These are phyloP conservation scores for Ustilago sp. DNA, from an alignment of 1,284 basidiomycete genomes.

Conservation along the genomic window DNA sequence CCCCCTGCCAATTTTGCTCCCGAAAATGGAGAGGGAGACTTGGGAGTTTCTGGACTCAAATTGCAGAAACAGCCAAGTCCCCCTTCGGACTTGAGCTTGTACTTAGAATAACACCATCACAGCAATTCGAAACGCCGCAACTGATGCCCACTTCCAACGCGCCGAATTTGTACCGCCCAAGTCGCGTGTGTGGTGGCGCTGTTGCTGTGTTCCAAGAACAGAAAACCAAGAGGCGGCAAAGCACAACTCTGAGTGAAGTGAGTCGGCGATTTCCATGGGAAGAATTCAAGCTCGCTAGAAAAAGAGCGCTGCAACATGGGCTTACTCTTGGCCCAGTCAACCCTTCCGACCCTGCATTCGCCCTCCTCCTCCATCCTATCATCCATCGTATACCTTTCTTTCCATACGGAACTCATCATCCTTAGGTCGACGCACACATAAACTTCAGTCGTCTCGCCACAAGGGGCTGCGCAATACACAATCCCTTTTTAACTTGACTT, in stretches of 20 bases:
- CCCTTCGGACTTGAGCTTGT: too few relatives aligned
- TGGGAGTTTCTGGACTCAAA: too few relatives aligned
- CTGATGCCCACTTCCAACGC: not conserved
- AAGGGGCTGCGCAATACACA: not conserved
- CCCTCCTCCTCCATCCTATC: not conserved
- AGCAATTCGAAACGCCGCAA: too few relatives aligned
- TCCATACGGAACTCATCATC: not conserved
- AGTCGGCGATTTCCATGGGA: constrained; percentile 15
- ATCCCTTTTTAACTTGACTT: not conserved
- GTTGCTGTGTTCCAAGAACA: constrained; percentile 1
- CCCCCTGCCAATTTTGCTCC: too few relatives aligned
- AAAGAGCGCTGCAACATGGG: constrained; percentile 1
- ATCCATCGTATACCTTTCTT: not conserved
- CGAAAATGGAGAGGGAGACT: too few relatives aligned
- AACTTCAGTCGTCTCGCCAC: not conserved
- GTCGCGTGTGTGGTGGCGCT: constrained; percentile 26
- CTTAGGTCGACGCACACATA: not conserved
- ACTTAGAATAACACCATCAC: too few relatives aligned
- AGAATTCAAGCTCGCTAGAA: constrained; percentile 8
- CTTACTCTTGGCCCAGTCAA: not conserved
- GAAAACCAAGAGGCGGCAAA: not conserved
- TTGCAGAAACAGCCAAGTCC: too few relatives aligned
- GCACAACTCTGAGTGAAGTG: not conserved
- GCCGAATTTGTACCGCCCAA: not conserved
- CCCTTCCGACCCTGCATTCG: constrained; percentile 4